phyloP scores from a whole-genome alignment of 441 rosid genomes.

The Syzygium syzygioides region DNA sequence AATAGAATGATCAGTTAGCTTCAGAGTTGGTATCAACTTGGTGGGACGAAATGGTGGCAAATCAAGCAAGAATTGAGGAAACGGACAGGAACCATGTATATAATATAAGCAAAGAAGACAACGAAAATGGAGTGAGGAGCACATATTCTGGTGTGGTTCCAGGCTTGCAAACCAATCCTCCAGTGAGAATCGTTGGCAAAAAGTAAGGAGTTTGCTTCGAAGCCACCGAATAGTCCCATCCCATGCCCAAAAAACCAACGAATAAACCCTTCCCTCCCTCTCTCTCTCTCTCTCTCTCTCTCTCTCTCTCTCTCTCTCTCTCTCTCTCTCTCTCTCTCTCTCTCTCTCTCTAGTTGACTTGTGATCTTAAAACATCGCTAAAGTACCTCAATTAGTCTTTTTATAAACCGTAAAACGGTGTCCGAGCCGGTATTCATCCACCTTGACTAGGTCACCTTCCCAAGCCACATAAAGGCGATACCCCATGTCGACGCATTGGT shows the following conservation, averaged over 20 bases:
- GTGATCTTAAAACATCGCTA: neutral
- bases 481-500: fast-evolving
- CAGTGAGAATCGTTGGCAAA: constrained; percentile 7
- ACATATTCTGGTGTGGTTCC: constrained; percentile 24
- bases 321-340: constrained; percentile 10
- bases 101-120: neutral
- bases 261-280: constrained; percentile 39
- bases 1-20: neutral
- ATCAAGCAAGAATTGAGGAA: neutral
- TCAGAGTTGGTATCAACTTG: neutral
- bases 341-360: constrained; percentile 5
- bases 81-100: neutral
- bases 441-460: neutral
- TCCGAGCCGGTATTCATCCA: neutral
- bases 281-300: constrained; percentile 1
- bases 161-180: constrained; percentile 82
- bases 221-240: constrained; percentile 57
- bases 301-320: constrained; percentile 20
- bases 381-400: neutral
- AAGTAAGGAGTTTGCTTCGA: constrained; percentile 82
- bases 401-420: neutral
- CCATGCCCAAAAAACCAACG: constrained; percentile 25
- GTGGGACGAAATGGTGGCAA: neutral
- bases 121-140: neutral
- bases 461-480: neutral